These are phyloP conservation scores for Coemansia sp. DNA, from an alignment of 192 early-diverging fungal genomes.

Conservation along the genomic window DNA sequence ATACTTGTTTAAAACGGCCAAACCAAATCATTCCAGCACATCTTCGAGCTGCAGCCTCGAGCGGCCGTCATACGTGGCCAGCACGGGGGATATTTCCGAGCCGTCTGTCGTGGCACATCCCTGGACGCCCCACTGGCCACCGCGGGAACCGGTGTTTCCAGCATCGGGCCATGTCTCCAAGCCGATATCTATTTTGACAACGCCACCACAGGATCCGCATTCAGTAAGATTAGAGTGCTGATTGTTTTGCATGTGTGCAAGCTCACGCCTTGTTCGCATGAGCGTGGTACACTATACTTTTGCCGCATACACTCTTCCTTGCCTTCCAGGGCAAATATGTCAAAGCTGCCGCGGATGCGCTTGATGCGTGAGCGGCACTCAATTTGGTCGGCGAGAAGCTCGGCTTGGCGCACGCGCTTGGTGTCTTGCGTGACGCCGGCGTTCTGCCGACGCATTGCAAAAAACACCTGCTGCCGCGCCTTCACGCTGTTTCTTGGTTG, in stretches of 20 bases:
- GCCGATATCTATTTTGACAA: not conserved
- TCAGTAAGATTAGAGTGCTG: not conserved
- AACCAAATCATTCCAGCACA: no score
- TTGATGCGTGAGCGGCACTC: not conserved
- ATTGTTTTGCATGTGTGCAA: not conserved
- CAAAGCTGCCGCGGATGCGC: slow-evolving; percentile 18
- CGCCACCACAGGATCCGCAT: not conserved
- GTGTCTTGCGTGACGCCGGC: not conserved
- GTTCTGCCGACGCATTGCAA: slow-evolving; percentile 5
- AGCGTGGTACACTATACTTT: not conserved
- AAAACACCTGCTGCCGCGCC: slow-evolving; percentile 13
- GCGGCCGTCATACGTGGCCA: slow-evolving; percentile 6
- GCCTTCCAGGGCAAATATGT: slow-evolving; percentile 13
- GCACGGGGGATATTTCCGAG: not conserved
- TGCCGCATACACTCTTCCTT: slow-evolving; percentile 11
- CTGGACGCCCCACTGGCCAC: not conserved
- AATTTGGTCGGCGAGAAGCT: not conserved
- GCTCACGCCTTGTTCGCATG: not conserved
- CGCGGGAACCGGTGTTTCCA: not conserved
- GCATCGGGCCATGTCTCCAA: not conserved
- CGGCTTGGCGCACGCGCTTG: not conserved
- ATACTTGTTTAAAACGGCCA: not conserved
- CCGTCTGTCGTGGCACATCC: not conserved
- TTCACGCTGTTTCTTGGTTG: not conserved
- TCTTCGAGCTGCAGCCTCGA: not conserved